These are phyloP conservation scores for Salix dunnii DNA, from an alignment of 345 rosid species.

Conservation along the genomic window DNA sequence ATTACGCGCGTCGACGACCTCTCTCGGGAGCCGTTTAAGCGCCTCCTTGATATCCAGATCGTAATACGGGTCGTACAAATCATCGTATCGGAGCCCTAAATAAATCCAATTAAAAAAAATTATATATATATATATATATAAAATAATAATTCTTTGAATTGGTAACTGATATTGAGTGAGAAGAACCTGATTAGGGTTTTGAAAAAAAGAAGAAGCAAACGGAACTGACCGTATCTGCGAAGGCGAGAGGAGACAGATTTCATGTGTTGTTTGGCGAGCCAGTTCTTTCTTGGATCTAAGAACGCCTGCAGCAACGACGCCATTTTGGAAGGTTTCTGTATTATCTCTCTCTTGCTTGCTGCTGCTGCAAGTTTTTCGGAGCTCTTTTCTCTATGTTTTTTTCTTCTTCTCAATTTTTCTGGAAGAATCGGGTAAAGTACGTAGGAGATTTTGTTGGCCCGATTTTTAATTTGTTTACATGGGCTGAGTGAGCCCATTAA, in stretches of 20 bases:
- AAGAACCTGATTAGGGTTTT: conserved; percentile 19
- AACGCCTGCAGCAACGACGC: conserved; percentile 45
- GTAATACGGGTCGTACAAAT: conserved; percentile 77
- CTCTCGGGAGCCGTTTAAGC: conserved; percentile 75
- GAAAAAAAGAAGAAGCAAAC: not conserved
- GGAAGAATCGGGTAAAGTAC: not conserved
- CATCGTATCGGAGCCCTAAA: conserved; percentile 86
- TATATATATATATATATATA: not conserved
- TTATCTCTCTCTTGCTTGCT: not conserved
- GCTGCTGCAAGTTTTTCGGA: not conserved
- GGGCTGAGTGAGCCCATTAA: not conserved
- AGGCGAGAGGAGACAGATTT: conserved; percentile 67
- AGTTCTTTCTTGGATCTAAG: conserved; percentile 67
- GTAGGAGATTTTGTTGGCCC: not conserved
- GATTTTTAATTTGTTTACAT: not conserved
- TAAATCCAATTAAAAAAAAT: not conserved
- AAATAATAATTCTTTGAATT: not conserved
- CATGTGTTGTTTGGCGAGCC: conserved; percentile 73
- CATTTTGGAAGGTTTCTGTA: conserved; percentile 21
- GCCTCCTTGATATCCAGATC: conserved; percentile 88
- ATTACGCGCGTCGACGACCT: conserved; percentile 84
- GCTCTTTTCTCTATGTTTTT: not conserved
- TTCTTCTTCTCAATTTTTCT: not conserved
- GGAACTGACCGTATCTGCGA: conserved; percentile 49
- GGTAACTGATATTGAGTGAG: not conserved